Base-by-base conservation (phyloP, 306 rosid genomes). In the Dryas octopetala region DNA sequence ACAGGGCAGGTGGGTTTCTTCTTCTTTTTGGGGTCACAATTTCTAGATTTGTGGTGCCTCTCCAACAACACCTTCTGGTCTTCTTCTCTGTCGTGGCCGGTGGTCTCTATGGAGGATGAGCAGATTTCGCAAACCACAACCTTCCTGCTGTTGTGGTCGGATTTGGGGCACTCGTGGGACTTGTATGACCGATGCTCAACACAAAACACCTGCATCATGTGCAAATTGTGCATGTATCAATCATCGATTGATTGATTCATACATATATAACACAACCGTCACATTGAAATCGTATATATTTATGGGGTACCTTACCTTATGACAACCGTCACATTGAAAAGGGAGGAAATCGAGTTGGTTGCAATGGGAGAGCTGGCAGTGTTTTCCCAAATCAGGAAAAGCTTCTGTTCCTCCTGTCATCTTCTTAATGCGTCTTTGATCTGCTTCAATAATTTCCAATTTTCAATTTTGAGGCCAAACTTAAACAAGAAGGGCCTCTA, bases 371-470 rank as follows among this genome's bases (percentile, higher is more conserved):
- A 71, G 86, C 32, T 95, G 91, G 78, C 98, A 95, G 78, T 95
- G 97, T 66, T 75, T 78, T 14, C 97, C 97, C 76, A 95, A 86
- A 81, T 95, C 96, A 7, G 96, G 97, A 9, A 95, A 95, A 80
- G 97, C 98, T 85, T 89, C 92, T 6, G 97, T 90, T 80, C 97
- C 98, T 51, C 97, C 97, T 19, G 77, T 88, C 94, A 91, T 93
- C 16, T 55, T 32, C 43, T 67, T 23, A 23, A 15, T 51, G 15
- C 15, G 5, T 2, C 57, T 57, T 45, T 60, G 45, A 14, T 49
- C 77, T 61, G 40, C 60, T 50, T 19, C 4, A 52, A 8, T 5
- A 46, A 46, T 52, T 14, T 52, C 4, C 5, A 52, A 13, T 52
- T 52, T 52, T 4, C 58, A 16, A 51, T 38, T 15, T 28, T 68